Evolutionary conservation across 768 basidiomycete species (phyloP), one percentile per base, ranked within the genome.

Genomic region (Collybia sordida): DNA sequence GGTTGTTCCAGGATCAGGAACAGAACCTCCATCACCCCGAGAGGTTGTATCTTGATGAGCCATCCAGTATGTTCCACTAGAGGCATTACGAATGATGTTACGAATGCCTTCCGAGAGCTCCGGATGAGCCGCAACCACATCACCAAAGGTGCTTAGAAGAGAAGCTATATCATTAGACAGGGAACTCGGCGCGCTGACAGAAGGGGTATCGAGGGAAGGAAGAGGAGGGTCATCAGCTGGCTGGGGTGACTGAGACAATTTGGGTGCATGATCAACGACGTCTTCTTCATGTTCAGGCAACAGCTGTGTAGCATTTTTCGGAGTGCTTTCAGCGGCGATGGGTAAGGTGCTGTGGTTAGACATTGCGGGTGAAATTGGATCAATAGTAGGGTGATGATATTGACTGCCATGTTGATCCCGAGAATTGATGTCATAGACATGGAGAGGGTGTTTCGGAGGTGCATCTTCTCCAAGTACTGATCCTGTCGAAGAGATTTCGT

Each of bases 91-190:
- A 39, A 82, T 63, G 27, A 92, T 79, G 59, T 79, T 83, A 49
- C 81, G 83, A 49, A 92, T 62, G 38, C 77, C 78, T 48, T 87
- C 83, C 3, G 85, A 78, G 9, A 92, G 64, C 54, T 92, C 88
- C 3, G 90, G 90, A 56, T 91, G 86, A 4, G 79, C 64, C 0
- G 78, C 69, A 37, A 90, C 62, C 24, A 83, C 73, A n/a, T 64
- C 68, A 36, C 76, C 78, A 48, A 91, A 63, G 2, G 74, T 75
- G 24, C 72, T 74, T 49, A 92, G 66, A 25, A 92, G 70, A 0
- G 74, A 62, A 1, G 88, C 82, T 35, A 92, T 60, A 54, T 93
- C 90, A 47, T 79, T 70, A 2, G 81, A 73, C 48, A 91, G 70
- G 6, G 83, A 82, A 18, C 53, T 54, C 8, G 52, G 45, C 22